Conservation (phyloP, 2,329 filamentous ascomycete genomes). For the Alternaria conjuncta region DNA sequence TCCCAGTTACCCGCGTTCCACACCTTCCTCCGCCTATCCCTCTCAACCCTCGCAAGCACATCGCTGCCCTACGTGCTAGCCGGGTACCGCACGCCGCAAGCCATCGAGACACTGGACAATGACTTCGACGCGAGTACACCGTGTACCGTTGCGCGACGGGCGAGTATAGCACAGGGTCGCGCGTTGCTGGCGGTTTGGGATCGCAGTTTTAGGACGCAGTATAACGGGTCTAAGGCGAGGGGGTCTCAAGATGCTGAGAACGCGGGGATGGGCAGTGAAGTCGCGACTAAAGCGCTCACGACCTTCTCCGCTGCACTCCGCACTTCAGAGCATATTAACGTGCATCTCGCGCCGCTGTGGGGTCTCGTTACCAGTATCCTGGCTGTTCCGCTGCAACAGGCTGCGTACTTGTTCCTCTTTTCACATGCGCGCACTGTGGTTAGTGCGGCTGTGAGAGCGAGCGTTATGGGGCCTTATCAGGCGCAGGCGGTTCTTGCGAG, state of each 20-base stretch:
- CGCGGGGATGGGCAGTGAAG: background rate
- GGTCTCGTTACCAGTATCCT: slow-evolving; percentile 70
- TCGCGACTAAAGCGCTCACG: slow-evolving; percentile 32
- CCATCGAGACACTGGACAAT: slow-evolving; percentile 70
- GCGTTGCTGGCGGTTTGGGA: slow-evolving; percentile 80
- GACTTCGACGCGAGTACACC: slow-evolving; percentile 76
- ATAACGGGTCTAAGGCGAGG: slow-evolving; percentile 11
- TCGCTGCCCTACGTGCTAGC: slow-evolving; percentile 77
- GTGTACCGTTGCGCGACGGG: slow-evolving; percentile 79
- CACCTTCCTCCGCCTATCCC: slow-evolving; percentile 72
- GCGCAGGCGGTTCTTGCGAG: slow-evolving; percentile 75
- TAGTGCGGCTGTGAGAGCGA: slow-evolving; percentile 77
- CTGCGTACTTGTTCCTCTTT: slow-evolving; percentile 77
- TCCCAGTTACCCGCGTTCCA: slow-evolving; percentile 59
- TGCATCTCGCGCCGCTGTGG: slow-evolving; percentile 74
- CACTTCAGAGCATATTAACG: slow-evolving; percentile 46
- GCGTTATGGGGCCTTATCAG: slow-evolving; percentile 81
- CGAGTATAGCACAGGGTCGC: slow-evolving; percentile 76
- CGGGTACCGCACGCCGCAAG: slow-evolving; percentile 63
- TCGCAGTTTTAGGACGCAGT: slow-evolving; percentile 62
- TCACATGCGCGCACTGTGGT: slow-evolving; percentile 78
- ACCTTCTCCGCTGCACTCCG: slow-evolving; percentile 41
- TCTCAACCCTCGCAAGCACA: slow-evolving; percentile 74
- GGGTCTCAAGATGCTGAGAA: background rate
- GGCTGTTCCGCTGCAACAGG: slow-evolving; percentile 65